Evolutionary conservation across 805 yeast genomes (phyloP).

Genomic region (Spencermartinsiella europaea): DNA sequence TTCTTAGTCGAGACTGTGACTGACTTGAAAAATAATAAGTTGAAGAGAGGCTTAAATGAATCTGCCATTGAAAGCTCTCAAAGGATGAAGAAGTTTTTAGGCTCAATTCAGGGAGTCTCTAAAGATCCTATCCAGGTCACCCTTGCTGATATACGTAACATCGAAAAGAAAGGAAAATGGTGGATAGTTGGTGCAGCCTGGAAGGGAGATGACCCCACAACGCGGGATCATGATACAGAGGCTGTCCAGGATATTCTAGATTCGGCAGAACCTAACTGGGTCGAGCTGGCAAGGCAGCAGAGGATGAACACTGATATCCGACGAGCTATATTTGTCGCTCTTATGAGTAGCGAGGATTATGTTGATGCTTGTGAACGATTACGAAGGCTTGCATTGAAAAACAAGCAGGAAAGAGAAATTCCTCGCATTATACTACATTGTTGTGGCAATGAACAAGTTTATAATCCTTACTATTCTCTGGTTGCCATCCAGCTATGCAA

Average conservation of each 20-base stretch:
- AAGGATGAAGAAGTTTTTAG: conserved; percentile 60
- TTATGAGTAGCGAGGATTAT: conserved; percentile 93
- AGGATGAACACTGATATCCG: conserved; percentile 95
- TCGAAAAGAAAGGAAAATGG: conserved; percentile 90
- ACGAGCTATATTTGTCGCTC: conserved; percentile 86
- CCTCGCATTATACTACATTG: conserved; percentile 85
- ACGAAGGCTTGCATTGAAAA: conserved; percentile 73
- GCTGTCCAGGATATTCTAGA: conserved; percentile 60
- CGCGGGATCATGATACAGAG: conserved; percentile 36
- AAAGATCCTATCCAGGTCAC: conserved; percentile 79
- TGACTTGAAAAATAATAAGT: conserved; percentile 79
- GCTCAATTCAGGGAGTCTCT: conserved; percentile 43
- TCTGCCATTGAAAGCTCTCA: conserved; percentile 47
- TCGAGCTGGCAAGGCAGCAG: conserved; percentile 75
- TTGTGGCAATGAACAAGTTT: conserved; percentile 71
- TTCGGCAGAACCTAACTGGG: conserved; percentile 78
- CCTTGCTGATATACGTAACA: conserved; percentile 70
- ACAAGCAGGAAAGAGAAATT: conserved; percentile 77
- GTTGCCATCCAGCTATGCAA: conserved; percentile 74
- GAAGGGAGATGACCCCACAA: conserved; percentile 54
- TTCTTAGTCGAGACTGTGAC: conserved; percentile 82
- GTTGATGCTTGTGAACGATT: conserved; percentile 79
- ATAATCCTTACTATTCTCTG: conserved; percentile 85
- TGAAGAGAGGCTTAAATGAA: conserved; percentile 51
- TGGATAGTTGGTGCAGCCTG: conserved; percentile 99